Evolutionary conservation across 495 filamentous ascomycete species (phyloP).

Genomic region (Penicillium manginii): DNA sequence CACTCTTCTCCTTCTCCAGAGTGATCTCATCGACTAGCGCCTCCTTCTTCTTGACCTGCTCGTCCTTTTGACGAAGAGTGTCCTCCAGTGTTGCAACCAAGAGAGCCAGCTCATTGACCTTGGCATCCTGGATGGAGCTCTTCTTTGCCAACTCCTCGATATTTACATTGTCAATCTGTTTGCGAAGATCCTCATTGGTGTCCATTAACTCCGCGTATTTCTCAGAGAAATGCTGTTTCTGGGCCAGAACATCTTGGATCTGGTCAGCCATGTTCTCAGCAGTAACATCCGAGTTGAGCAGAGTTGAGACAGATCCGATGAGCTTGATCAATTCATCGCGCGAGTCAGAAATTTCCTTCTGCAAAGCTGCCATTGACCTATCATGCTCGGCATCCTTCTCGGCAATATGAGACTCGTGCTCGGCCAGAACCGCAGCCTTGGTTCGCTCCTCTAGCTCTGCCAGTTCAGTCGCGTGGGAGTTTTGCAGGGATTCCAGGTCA

Average conservation of each 20-base stretch:
- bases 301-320: constrained; percentile 50
- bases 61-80: constrained; percentile 69
- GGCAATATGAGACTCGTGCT: constrained; percentile 48
- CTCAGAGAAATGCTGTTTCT: constrained; percentile 51
- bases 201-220: constrained; percentile 50
- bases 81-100: constrained; percentile 61
- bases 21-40: constrained; percentile 60
- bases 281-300: constrained; percentile 54
- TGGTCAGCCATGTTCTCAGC: constrained; percentile 49
- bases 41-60: constrained; percentile 72
- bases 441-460: constrained; percentile 49
- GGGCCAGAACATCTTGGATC: constrained; percentile 49
- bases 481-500: constrained; percentile 55
- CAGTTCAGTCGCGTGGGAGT: constrained; percentile 57
- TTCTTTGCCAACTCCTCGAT: constrained; percentile 43
- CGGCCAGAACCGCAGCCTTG: constrained; percentile 43
- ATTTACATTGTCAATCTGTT: constrained; percentile 54
- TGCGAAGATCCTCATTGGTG: constrained; percentile 47
- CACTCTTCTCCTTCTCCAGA: constrained; percentile 78
- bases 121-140: constrained; percentile 42
- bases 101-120: constrained; percentile 53
- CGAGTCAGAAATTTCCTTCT: constrained; percentile 71
- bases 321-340: constrained; percentile 70
- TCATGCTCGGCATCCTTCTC: constrained; percentile 61
- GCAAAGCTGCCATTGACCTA: constrained; percentile 60